Evolutionary conservation across 306 rosid species (phyloP), one percentile per base, ranked within the genome.

Genomic region (Pachyrhizus erosus): DNA sequence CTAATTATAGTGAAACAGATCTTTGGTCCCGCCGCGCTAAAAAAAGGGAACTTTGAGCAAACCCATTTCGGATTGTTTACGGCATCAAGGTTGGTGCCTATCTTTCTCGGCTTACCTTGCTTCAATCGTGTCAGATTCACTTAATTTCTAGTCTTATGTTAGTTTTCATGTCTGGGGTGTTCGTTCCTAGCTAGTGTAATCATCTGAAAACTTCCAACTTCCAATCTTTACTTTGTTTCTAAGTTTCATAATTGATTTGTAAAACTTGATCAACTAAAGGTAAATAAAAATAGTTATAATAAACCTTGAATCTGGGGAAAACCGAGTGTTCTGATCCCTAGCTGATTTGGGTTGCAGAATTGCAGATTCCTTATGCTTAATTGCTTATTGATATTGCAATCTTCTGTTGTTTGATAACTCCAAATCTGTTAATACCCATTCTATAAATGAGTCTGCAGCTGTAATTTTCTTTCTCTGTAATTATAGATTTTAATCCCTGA

Each of bases 11-110:
- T 26, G 60, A 76, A 24, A 68, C 83, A 96, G 98, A 91, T 91
- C 90, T 87, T 80, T 87, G 83, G 87, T 73, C 70, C 58, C 73
- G 62, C 24, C 70, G 70, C 81, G 85, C 75, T 27, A 81, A 80
- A 83, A 82, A 69, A 82, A 23, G 74, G 82, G 52, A 84, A 83
- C 88, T 48, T 73, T 74, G 86, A 76, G 82, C 87, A 54, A 13
- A 75, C 93, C 87, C 89, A 76, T 76, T 84, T 84, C 80, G 80
- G 87, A 86, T 81, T 76, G 10, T 62, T 69, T 58, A 60, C 79
- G 58, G 43, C 26, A 85, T 82, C 62, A 26, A 87, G 87, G 99
- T 93, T 26, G 75, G 91, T 80, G 73, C 2, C 43, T 72, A 23
- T 18, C 14, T 79, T 77, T 12, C 42, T 82, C 15, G 24, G 27